These are phyloP conservation scores for Fonsecaea nubica DNA, from an alignment of 2,329 filamentous ascomycete genomes.

Conservation along the genomic window DNA sequence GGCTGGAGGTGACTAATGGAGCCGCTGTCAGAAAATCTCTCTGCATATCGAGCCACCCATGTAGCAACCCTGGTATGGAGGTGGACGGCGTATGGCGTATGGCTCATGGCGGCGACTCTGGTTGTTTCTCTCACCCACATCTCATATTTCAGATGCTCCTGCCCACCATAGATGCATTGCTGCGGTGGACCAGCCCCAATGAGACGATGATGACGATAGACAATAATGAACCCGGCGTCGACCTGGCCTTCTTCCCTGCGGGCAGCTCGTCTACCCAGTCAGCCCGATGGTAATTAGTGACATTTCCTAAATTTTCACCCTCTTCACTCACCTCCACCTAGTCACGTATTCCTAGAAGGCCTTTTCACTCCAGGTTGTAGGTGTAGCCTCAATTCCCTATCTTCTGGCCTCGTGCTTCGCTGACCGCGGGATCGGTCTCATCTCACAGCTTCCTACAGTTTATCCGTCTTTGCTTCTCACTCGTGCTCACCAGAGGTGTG, in stretches of 20 bases:
- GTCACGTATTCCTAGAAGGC: not conserved
- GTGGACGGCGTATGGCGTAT: not conserved
- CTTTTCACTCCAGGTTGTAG: not conserved
- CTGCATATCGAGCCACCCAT: not conserved
- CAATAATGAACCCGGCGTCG: not conserved
- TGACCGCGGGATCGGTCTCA: slow-evolving; percentile 14
- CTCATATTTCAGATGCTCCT: not conserved
- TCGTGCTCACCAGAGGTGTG: slow-evolving; percentile 16
- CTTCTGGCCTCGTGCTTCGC: slow-evolving; percentile 8
- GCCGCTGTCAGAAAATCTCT: slow-evolving; percentile 31
- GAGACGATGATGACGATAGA: not conserved
- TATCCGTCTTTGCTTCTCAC: slow-evolving; percentile 9
- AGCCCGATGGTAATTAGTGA: not conserved
- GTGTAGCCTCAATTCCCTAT: slow-evolving; percentile 1
- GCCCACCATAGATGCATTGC: not conserved
- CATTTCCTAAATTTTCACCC: not conserved
- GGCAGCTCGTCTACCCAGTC: not conserved
- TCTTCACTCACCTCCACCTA: slow-evolving; percentile 2
- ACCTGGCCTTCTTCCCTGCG: not conserved
- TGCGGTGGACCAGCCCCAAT: not conserved
- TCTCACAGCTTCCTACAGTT: slow-evolving; percentile 17
- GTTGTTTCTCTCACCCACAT: not conserved
- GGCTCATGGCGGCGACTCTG: not conserved
- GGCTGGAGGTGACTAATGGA: slow-evolving; percentile 29
- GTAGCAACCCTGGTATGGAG: not conserved